A percentile compares a stretch with the other conserved stretches of the same genome.
phyloP scores from a whole-genome alignment of 202 grass and related monocot species.

The Hordeum pubiflorum region DNA sequence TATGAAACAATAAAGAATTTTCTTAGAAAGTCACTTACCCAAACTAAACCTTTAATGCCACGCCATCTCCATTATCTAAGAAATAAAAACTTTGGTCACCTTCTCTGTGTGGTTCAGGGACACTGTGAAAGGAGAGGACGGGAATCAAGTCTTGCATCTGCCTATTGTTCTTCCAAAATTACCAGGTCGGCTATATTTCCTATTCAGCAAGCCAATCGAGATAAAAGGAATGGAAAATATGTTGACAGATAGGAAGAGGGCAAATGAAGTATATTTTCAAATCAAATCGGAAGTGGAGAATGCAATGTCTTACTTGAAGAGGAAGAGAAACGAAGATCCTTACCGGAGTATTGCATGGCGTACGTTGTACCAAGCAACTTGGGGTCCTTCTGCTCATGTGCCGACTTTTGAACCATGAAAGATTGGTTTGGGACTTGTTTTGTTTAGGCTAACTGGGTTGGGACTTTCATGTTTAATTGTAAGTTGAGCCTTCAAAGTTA shows the following conservation, averaged over 20 bases:
- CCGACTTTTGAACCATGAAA: slow-evolving; percentile 78
- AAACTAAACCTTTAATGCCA: neutral
- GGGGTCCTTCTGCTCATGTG: slow-evolving; percentile 31
- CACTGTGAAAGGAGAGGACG: slow-evolving; percentile 49
- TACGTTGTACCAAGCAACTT: slow-evolving; percentile 38
- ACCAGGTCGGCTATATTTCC: slow-evolving; percentile 74
- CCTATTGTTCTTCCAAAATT: slow-evolving; percentile 68
- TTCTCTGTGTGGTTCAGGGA: slow-evolving; percentile 30
- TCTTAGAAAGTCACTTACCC: too few relatives aligned
- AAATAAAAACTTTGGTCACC: neutral
- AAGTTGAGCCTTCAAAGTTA: too few relatives aligned
- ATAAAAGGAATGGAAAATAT: slow-evolving; percentile 45
- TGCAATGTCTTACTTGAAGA: slow-evolving; percentile 61
- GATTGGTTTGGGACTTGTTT: neutral
- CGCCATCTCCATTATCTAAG: neutral
- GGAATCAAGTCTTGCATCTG: slow-evolving; percentile 47
- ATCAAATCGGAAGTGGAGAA: slow-evolving; percentile 66
- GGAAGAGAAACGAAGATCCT: slow-evolving; percentile 77
- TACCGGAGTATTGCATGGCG: slow-evolving; percentile 57
- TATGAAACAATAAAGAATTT: neutral
- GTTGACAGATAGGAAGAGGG: slow-evolving; percentile 47
- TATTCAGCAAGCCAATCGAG: slow-evolving; percentile 78
- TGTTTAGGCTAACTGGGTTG: neutral
- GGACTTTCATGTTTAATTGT: neutral
- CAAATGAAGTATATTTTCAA: slow-evolving; percentile 39